These are phyloP conservation scores for Krasilnikovozyma curviuscula DNA, from an alignment of 768 basidiomycete species.

Conservation along the genomic window DNA sequence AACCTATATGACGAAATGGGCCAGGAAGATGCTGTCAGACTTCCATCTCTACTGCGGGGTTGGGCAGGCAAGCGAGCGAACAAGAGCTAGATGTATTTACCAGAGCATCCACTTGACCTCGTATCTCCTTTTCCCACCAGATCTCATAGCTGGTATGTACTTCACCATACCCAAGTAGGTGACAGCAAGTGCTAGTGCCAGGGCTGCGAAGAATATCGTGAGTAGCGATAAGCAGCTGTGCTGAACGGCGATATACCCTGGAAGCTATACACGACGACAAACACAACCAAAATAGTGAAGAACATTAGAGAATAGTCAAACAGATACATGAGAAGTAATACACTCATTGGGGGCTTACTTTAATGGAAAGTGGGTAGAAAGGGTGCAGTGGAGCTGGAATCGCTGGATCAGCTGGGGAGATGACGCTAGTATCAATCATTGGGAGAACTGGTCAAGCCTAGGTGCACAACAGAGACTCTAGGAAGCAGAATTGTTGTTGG, in stretches of 20 bases:
- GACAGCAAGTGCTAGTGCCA: background rate
- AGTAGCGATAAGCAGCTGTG: constrained; percentile 9
- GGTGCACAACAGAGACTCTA: too few species aligned
- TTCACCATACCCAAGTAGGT: background rate
- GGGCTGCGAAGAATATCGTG: constrained; percentile 4
- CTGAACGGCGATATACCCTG: constrained; percentile 9
- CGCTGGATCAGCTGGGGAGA: too few species aligned
- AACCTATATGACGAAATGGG: background rate
- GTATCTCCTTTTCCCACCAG: background rate
- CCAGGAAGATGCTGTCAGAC: background rate
- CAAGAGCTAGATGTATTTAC: background rate
- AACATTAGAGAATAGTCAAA: too few species aligned
- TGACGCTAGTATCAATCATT: too few species aligned
- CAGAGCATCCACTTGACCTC: background rate
- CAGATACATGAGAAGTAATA: too few species aligned
- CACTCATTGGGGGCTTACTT: too few species aligned
- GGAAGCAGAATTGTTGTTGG: too few species aligned
- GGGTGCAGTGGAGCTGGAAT: constrained; percentile 6
- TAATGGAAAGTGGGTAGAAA: constrained; percentile 7
- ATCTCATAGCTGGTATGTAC: background rate
- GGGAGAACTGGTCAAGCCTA: too few species aligned
- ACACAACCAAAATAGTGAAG: too few species aligned
- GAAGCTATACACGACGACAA: background rate
- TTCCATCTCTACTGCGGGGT: background rate
- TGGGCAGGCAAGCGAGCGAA: background rate